Percentiles rank a stretch among this genome's conserved stretches.
These are phyloP conservation scores for Dactylella cylindrospora DNA, from an alignment of 2,329 filamentous ascomycete genomes.

Conservation along the genomic window DNA sequence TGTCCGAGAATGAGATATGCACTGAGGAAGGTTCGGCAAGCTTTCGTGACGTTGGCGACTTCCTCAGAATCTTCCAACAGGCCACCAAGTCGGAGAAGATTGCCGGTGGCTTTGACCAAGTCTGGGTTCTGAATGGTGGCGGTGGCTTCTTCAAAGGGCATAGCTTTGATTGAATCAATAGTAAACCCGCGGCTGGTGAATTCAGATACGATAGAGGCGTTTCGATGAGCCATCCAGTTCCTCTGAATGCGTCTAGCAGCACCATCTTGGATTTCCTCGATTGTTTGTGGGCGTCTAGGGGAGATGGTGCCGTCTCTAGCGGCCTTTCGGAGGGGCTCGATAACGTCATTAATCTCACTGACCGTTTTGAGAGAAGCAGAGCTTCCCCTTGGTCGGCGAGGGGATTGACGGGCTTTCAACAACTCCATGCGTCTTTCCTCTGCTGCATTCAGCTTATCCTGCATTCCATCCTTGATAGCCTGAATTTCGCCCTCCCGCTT, in stretches of 20 bases:
- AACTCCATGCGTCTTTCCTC: constrained; percentile 70
- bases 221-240: constrained; percentile 66
- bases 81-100: constrained; percentile 69
- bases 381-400: constrained; percentile 59
- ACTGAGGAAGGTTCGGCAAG: constrained; percentile 74
- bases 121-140: constrained; percentile 67
- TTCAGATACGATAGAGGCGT: constrained; percentile 63
- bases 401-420: constrained; percentile 57
- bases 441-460: constrained; percentile 76
- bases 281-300: constrained; percentile 47
- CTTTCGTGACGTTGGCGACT: constrained; percentile 67
- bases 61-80: constrained; percentile 63
- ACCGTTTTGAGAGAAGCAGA: constrained; percentile 56
- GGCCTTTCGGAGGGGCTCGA: constrained; percentile 57
- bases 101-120: constrained; percentile 66
- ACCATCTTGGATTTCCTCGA: constrained; percentile 60
- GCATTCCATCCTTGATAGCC: constrained; percentile 71
- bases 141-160: constrained; percentile 73
- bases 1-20: constrained; percentile 79
- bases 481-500: constrained; percentile 73
- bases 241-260: constrained; percentile 69
- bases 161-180: constrained; percentile 69
- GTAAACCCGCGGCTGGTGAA: constrained; percentile 69
- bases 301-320: constrained; percentile 22
- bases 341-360: constrained; percentile 57